Evolutionary conservation across 75 land plant genomes (phyloP), one percentile per base, ranked within the genome.

Genomic region (Pinus albicaulis): DNA sequence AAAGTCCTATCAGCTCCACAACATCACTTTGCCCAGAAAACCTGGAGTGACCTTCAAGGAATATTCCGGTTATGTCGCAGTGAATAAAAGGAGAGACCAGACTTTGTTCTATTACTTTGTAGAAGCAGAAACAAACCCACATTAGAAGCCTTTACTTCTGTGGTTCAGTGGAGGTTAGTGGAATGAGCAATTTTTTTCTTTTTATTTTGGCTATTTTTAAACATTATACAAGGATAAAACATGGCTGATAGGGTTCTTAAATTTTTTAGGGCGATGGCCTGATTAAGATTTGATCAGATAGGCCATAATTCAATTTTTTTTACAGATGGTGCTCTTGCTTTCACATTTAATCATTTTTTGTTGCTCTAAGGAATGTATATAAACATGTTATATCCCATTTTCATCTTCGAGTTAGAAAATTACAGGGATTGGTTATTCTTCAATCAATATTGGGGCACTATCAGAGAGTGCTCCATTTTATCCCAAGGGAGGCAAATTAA

Each of bases 341-440:
- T 34, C 36, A 34, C 3, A 34, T 34, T 2, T 2, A 34, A n/a
- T 8, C 8, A 59, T 25, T 59, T 22, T n/a, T 19, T n/a, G 22
- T 4, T n/a, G 24, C 7, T 23, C 5, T 23, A 34, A 34, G 3
- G 36, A 34, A 34, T 34, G 36, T 34, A 34, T 3, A 34, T 3
- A 34, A 34, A 34, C 36, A 34, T 34, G 3, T 3, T 34, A 2
- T 34, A 34, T 34, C 3, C 3, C 3, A 34, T 34, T 34, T 2
- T 34, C 36, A 34, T 34, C 3, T 0, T 34, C 3, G 36, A 20
- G 3, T 52, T 65, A 12, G 17, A 52, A 52, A 59, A 59, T 60
- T 0, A 36, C 76, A 96, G 99, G 99, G 44, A 97, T 97, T 82
- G 99, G 99, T 16, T 96, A 97, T 81, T 96, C 99, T 57, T 96